Evolutionary conservation across 257 asterid species (phyloP).

Genomic region (Parsonsia alboflavescens): DNA sequence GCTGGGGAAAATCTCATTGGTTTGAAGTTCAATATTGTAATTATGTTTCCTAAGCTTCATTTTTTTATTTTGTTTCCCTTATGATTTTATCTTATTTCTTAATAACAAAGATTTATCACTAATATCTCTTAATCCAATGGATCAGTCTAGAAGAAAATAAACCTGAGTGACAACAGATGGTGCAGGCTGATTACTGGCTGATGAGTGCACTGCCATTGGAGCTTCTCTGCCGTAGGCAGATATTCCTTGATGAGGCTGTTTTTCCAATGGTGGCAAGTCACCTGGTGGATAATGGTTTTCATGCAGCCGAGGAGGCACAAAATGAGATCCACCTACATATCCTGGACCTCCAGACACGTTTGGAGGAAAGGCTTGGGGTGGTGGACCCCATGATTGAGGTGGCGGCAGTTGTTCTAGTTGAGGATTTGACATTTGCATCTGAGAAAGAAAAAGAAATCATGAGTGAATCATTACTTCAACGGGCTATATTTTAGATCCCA

Average conservation of each 20-base stretch:
- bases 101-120: background rate
- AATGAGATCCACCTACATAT: conserved; percentile 61
- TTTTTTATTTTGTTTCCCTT: background rate
- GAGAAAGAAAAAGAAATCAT: conserved; percentile 9
- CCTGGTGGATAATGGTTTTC: conserved; percentile 63
- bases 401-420: conserved; percentile 73
- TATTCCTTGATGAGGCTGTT: conserved; percentile 81
- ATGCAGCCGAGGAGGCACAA: conserved; percentile 65
- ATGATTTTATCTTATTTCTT: background rate
- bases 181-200: conserved; percentile 63
- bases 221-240: conserved; percentile 83
- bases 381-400: conserved; percentile 76
- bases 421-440: conserved; percentile 64
- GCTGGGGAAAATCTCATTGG: background rate
- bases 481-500: background rate
- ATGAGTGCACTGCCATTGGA: conserved; percentile 48
- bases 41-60: background rate
- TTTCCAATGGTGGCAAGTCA: conserved; percentile 61
- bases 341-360: conserved; percentile 53
- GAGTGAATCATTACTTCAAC: conserved; percentile 8
- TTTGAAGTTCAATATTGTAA: background rate
- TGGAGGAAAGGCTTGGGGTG: conserved; percentile 66
- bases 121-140: background rate
- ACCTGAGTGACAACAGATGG: conserved; percentile 83
- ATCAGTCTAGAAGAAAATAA: conserved; percentile 1